Base-by-base conservation (phyloP, 2,329 filamentous ascomycete genomes). In the Ophiosphaerella narmari region DNA sequence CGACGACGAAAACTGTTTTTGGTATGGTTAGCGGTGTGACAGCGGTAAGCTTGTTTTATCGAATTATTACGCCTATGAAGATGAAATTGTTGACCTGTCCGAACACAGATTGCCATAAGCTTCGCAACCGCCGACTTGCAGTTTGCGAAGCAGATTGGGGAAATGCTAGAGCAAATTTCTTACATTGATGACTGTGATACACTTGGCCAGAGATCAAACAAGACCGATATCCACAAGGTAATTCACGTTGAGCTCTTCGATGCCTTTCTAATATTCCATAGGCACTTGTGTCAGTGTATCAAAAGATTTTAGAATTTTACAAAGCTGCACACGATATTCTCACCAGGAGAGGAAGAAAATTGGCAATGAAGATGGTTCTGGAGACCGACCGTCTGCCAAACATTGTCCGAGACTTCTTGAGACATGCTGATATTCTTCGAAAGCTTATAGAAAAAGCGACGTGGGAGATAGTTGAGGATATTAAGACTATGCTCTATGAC, bases 121-220 rank as follows among this genome's bases (percentile, higher is more conserved):
- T 21, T 21, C 18, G 18, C 18, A 21, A 21, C 18, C 4, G 18
- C 18, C 18, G 18, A 21, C 18, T 13, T 43, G 26, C 39, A 50
- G 24, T 54, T 54, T 47, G 50, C 46, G 43, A 50, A 32, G 38
- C 50, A 50, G 41, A 53, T 53, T 34, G 46, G 50, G 2, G 42
- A 53, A 32, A 53, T 53, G 50, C 29, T 53, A 24, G 42, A 53
- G 37, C 50, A 50, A n/a, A 41, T 53, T 21, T 49, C 50, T 39
- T 53, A 53, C 35, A 53, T 53, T 39, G 50, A 53, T 32, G 50
- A 50, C 39, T 53, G 50, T 32, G 50, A 53, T 40, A 53, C 46
- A 11, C 42, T 53, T 39, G 50, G 50, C 21, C 50, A 50, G 29
- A 53, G 42, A 50, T 12, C 34, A 16, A 50, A 42, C 34, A 49